Base-by-base conservation (phyloP, 2,329 filamentous ascomycete genomes). In the Orbilia ellipsospora region DNA sequence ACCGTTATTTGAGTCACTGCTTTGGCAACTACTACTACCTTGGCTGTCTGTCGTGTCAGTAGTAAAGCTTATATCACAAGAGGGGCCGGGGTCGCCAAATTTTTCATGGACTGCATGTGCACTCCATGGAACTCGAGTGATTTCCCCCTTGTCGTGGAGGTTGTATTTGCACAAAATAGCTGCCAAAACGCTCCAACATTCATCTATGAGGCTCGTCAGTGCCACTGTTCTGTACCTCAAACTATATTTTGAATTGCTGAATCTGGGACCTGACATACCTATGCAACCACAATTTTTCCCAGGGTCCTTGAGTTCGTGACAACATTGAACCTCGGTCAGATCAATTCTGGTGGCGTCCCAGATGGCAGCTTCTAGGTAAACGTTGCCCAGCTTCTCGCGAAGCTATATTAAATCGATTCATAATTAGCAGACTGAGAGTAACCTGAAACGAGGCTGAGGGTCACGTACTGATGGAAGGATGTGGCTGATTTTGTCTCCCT, bases 141-240 rank as follows among this genome's bases (percentile, higher is more conserved):
- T 16, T 20, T 62, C 63, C 4, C 26, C 31, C 2, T 42, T 50
- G 28, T 74, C 70, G 16, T 63, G 57, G 1, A 74, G 15, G 10
- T 68, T 64, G 23, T 63, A 74, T 16, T 68, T 74, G 63, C 70
- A 74, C 2, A 68, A 5, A 16, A 74, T 57, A n/a, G 62, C 51
- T 2, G 70, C 63, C n/a, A 68, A 16, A 7, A 44, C 51, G 6
- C 63, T 31, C 63, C 57, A 59, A 20, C 70, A 74, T 15, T 15
- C 44, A 18, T 45, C 70, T 74, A 36, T 10, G 28, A 26, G 18
- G 4, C 36, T 8, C 44, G 20, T 42, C 8, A 23, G 2, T 7
- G 2, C n/a, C 20, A 10, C 1, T 36, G 5, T 36, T 36, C 31
- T 13, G 8, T 28, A 28, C 10, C 1, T 18, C 18, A 51, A 15